These are phyloP conservation scores for Dryas drummondii DNA, from an alignment of 306 rosid species.

Conservation along the genomic window DNA sequence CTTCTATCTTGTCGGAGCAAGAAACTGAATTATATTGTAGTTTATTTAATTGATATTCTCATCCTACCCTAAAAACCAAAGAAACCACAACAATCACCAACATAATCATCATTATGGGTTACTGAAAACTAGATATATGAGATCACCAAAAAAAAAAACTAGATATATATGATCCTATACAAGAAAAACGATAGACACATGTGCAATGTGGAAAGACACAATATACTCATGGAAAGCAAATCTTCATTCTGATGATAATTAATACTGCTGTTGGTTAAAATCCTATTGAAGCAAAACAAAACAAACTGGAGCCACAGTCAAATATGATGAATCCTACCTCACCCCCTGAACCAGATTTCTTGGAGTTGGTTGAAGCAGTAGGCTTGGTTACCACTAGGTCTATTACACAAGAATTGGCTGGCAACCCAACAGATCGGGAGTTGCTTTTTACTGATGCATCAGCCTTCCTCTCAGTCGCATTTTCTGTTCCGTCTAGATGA, in stretches of 20 bases:
- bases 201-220: not conserved
- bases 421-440: conserved; percentile 18
- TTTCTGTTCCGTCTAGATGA: conserved; percentile 40
- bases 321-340: conserved; percentile 58
- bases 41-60: not conserved
- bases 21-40: not conserved
- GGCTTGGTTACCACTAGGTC: conserved; percentile 13
- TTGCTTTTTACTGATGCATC: conserved; percentile 7
- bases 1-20: conserved; percentile 20
- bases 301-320: conserved; percentile 5
- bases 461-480: conserved; percentile 41
- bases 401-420: conserved; percentile 16
- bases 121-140: too few species aligned
- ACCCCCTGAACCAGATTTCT: conserved; percentile 47
- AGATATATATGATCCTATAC: too few species aligned
- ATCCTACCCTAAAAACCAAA: not conserved
- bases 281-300: not conserved
- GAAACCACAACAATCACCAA: not conserved
- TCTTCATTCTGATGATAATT: not conserved
- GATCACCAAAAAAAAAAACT: too few species aligned
- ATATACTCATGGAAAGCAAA: not conserved
- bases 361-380: conserved; percentile 35
- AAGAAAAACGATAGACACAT: too few species aligned
- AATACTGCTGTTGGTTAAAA: not conserved
- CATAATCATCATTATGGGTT: not conserved